phyloP scores from a whole-genome alignment of 225 moss, liverwort and hornwort species.

The Bryum argenteum region DNA sequence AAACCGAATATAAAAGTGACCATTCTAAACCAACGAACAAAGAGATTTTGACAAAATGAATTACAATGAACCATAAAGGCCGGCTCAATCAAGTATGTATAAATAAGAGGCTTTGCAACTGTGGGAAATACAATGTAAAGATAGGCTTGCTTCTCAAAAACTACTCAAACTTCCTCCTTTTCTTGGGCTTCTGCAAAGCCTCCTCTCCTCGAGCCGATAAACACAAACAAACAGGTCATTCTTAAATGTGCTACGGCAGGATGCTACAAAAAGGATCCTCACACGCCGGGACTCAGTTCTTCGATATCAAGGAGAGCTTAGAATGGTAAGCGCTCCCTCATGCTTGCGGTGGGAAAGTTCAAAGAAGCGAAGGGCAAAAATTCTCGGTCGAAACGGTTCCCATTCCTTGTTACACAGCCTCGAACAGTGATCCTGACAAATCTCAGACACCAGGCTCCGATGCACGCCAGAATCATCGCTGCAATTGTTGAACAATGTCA shows the following conservation, averaged over 20 bases:
- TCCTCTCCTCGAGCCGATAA: neutral
- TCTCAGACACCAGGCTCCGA: slow-evolving; percentile 5
- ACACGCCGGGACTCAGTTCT: neutral
- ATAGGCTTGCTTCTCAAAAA: neutral
- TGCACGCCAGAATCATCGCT: slow-evolving; percentile 7
- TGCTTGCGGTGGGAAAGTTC: slow-evolving; percentile 11
- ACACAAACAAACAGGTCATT: neutral
- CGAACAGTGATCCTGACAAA: slow-evolving; percentile 6
- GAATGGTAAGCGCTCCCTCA: neutral
- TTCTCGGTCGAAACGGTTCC: slow-evolving; percentile 3
- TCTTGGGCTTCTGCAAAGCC: neutral
- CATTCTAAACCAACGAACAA: no score
- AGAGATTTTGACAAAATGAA: no score
- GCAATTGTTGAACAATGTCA: slow-evolving; percentile 3
- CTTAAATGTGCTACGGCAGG: neutral
- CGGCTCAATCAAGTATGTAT: no score
- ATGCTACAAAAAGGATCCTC: neutral
- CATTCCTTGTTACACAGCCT: neutral
- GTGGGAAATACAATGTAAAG: neutral
- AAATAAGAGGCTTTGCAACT: neutral
- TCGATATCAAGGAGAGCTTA: neutral
- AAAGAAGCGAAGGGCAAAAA: neutral
- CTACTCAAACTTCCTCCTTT: neutral
- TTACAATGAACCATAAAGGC: no score
- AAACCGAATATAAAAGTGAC: no score